Conservation (phyloP, 768 basidiomycete species). For the Suillus occidentalis region DNA sequence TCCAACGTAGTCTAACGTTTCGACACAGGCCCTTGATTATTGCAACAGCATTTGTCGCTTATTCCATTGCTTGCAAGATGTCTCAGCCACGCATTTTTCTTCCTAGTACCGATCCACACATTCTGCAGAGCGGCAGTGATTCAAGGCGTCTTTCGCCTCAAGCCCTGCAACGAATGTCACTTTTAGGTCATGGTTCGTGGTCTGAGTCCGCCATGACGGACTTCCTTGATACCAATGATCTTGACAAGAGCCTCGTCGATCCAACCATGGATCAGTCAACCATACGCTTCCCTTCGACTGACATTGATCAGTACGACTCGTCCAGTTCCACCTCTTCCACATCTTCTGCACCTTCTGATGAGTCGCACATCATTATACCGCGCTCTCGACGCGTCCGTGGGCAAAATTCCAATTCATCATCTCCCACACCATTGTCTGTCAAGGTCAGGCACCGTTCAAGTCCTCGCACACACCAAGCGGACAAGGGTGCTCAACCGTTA, state of each 20-base stretch:
- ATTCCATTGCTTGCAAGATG: slow-evolving; percentile 23
- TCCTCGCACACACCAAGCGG: slow-evolving; percentile 14
- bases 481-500: slow-evolving; percentile 13
- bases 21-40: background rate
- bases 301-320: slow-evolving; percentile 23
- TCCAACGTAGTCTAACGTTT: background rate
- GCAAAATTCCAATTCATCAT: slow-evolving; percentile 35
- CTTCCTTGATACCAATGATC: background rate
- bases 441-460: slow-evolving; percentile 11
- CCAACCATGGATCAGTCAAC: slow-evolving; percentile 5
- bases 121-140: slow-evolving; percentile 45
- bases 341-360: slow-evolving; percentile 38
- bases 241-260: slow-evolving; percentile 7
- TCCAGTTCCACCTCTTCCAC: slow-evolving; percentile 39
- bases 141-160: slow-evolving; percentile 63
- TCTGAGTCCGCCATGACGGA: slow-evolving; percentile 19
- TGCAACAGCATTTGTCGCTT: background rate
- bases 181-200: slow-evolving; percentile 10
- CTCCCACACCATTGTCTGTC: slow-evolving; percentile 42
- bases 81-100: slow-evolving; percentile 28
- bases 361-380: slow-evolving; percentile 31
- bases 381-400: slow-evolving; percentile 39
- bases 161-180: slow-evolving; percentile 52
- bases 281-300: background rate
- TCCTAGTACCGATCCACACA: slow-evolving; percentile 23